phyloP scores from a whole-genome alignment of 2,329 filamentous ascomycete genomes.

The Fusarium irregulare region DNA sequence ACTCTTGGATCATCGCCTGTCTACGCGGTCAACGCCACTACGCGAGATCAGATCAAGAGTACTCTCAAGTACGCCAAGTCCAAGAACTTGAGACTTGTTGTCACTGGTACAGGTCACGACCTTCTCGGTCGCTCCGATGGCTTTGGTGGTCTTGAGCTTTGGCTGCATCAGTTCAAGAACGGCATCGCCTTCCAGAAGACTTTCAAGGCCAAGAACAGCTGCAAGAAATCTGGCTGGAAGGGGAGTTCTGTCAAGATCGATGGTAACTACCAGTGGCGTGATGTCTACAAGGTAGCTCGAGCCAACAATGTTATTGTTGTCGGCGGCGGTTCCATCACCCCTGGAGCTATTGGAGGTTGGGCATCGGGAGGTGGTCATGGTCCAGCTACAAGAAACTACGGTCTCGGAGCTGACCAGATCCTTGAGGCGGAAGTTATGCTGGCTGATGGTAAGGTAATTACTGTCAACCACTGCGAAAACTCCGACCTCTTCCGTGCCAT shows the following conservation, averaged over 20 bases:
- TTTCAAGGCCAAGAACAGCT: slow-evolving; percentile 1
- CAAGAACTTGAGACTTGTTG: slow-evolving; percentile 17
- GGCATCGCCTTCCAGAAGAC: slow-evolving; percentile 6
- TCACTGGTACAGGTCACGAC: slow-evolving; percentile 30
- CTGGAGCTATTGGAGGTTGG: slow-evolving; percentile 30
- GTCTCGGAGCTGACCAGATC: slow-evolving; percentile 28
- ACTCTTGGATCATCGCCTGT: slow-evolving; percentile 23
- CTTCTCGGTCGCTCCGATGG: slow-evolving; percentile 31
- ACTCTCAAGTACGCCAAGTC: slow-evolving; percentile 12
- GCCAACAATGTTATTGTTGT: slow-evolving; percentile 28
- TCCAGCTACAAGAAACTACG: slow-evolving; percentile 32
- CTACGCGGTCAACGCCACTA: slow-evolving; percentile 30
- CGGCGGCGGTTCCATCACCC: slow-evolving; percentile 27
- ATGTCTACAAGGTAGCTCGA: slow-evolving; percentile 30
- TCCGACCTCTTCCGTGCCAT: slow-evolving; percentile 27
- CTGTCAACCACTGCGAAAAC: slow-evolving; percentile 27
- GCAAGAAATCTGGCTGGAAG: slow-evolving; percentile 14
- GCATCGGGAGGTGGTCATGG: slow-evolving; percentile 32
- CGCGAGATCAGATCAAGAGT: background rate
- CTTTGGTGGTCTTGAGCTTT: slow-evolving; percentile 26
- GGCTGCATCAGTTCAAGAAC: slow-evolving; percentile 33
- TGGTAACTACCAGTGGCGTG: slow-evolving; percentile 30
- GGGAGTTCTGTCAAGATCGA: slow-evolving; percentile 25
- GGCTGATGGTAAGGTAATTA: slow-evolving; percentile 12
- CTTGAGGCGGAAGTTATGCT: slow-evolving; percentile 33